These are phyloP conservation scores for Leucosporidium yakuticum DNA, from an alignment of 768 basidiomycete species.

Conservation along the genomic window DNA sequence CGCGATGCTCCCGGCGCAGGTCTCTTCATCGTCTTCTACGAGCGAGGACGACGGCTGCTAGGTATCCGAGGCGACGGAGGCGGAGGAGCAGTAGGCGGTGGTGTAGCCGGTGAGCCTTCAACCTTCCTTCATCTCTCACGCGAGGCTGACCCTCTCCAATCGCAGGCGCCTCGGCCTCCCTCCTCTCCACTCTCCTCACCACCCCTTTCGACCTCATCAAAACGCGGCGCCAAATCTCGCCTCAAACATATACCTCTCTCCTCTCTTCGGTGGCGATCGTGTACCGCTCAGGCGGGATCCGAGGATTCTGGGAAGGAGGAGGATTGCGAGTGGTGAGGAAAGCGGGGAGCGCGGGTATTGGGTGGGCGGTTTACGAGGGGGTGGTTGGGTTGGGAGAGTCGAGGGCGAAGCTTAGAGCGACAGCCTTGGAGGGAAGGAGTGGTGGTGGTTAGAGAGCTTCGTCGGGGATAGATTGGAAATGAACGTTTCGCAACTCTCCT, in stretches of 20 bases:
- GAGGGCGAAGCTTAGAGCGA: slow-evolving; percentile 1
- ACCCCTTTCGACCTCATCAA: slow-evolving; percentile 37
- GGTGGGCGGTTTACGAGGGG: slow-evolving; percentile 35
- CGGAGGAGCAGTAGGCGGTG: slow-evolving; percentile 23
- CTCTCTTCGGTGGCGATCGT: slow-evolving; percentile 7
- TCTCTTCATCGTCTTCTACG: slow-evolving; percentile 47
- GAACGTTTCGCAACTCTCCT: no score
- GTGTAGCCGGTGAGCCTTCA: slow-evolving; percentile 11
- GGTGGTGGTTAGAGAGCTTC: not conserved
- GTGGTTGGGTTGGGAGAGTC: slow-evolving; percentile 27
- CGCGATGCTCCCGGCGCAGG: slow-evolving; percentile 48
- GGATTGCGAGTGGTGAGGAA: slow-evolving; percentile 32
- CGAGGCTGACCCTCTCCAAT: not conserved
- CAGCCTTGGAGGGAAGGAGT: not conserved
- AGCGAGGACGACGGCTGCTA: slow-evolving; percentile 32
- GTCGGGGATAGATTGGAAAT: no score
- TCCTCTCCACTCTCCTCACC: slow-evolving; percentile 32
- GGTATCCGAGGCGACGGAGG: slow-evolving; percentile 23
- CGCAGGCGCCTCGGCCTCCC: slow-evolving; percentile 29
- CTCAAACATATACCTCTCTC: slow-evolving; percentile 20
- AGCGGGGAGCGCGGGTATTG: slow-evolving; percentile 32
- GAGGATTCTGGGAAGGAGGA: slow-evolving; percentile 35
- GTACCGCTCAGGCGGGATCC: slow-evolving; percentile 14
- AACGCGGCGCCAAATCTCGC: slow-evolving; percentile 30
- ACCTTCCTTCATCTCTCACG: not conserved